Evolutionary conservation across 2,329 filamentous ascomycete genomes (phyloP).

Genomic region (Alternaria sp.): DNA sequence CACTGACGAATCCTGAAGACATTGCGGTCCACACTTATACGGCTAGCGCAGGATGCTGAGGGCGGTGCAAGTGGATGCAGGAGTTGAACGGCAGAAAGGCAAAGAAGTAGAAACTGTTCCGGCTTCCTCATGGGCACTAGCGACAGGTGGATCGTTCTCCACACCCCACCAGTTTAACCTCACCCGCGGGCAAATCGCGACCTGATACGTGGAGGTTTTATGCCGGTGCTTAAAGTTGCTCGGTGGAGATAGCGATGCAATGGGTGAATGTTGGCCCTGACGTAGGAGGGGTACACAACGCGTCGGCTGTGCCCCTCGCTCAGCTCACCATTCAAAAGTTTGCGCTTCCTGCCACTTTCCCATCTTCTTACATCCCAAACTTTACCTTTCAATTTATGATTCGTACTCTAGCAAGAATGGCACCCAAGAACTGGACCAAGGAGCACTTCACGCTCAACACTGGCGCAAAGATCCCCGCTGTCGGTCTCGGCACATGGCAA

Average conservation of each 20-base stretch:
- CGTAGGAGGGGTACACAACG: slow-evolving; percentile 16
- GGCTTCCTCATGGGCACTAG: slow-evolving; percentile 16
- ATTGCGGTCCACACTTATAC: slow-evolving; percentile 23
- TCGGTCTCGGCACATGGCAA: slow-evolving; percentile 83
- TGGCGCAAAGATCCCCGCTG: slow-evolving; percentile 76
- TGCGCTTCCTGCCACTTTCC: background rate
- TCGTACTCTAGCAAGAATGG: slow-evolving; percentile 37
- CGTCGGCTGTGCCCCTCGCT: slow-evolving; percentile 8
- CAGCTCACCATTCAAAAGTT: slow-evolving; percentile 9
- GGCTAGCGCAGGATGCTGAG: slow-evolving; percentile 18
- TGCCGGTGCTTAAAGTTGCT: slow-evolving; percentile 14
- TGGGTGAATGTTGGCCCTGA: slow-evolving; percentile 11
- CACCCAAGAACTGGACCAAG: slow-evolving; percentile 47
- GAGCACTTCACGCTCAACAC: slow-evolving; percentile 49
- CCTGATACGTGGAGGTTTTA: slow-evolving; percentile 12
- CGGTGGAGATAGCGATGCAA: background rate
- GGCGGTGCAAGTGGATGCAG: background rate
- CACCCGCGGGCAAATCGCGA: slow-evolving; percentile 12
- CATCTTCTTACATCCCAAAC: slow-evolving; percentile 8
- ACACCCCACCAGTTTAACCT: slow-evolving; percentile 4
- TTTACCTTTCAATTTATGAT: slow-evolving; percentile 25
- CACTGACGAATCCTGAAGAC: slow-evolving; percentile 61
- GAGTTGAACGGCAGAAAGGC: slow-evolving; percentile 2
- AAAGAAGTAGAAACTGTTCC: slow-evolving; percentile 7
- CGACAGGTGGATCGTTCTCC: background rate